Base-by-base conservation (phyloP, 148 eudicot species). In the Silene conica region DNA sequence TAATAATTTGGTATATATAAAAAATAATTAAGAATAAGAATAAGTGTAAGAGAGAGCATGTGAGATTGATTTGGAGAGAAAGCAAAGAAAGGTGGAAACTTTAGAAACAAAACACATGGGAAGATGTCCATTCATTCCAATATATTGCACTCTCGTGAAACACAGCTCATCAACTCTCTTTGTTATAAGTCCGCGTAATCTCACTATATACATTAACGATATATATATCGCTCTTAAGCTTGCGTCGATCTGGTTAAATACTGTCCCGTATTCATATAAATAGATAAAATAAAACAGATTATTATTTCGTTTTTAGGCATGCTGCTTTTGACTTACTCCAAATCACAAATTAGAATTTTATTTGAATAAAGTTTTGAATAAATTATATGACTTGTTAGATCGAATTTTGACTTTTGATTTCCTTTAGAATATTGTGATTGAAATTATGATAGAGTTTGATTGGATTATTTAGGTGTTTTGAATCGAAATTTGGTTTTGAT, bases 1-100 rank as follows among this genome's bases (percentile, higher is more conserved):
- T 48, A 48, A 48, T 48, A 10, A 48, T 48, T 48, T 48, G 52
- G 38, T 3, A 28, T 2, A 16, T 25, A 16, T 16, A 20, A 38
- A 9, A 41, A 34, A 59, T 19, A 50, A 58, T 22, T 10, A 72
- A 20, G 23, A 23, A 16, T 16, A 43, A 60, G 12, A 7, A 5
- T 8, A 38, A 48, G 26, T 46, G 50, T 6, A 38, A 52, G 69
- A 62, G 26, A 46, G 26, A 46, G 31, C 80, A 61, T 74, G 81
- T 68, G 76, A 73, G 78, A 57, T 2, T 70, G 80, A 83, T 70
- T 79, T 83, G 61, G 69, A 70, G 73, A 69, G 62, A 79, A 79
- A 74, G 77, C 81, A 79, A 79, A 63, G 63, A 69, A 45, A 60
- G 69, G 79, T 76, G 73, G 79, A 73, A 73, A 67, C 74, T 70